phyloP scores from a whole-genome alignment of 129 eudicot genomes.

The Apium graveolens region DNA sequence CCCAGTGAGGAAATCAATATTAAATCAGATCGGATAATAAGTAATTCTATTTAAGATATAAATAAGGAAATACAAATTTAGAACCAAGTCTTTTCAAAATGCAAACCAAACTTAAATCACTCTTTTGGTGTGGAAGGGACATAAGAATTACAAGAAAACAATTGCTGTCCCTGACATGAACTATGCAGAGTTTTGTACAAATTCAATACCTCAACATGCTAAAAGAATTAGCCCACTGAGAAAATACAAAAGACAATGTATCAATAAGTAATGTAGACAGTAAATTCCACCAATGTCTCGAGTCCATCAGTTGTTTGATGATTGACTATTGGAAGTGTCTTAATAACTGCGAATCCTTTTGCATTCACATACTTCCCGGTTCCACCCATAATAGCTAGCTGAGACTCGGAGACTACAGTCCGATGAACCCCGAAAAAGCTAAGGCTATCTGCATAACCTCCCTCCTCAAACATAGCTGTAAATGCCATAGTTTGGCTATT shows the following conservation, averaged over 20 bases:
- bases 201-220: neutral
- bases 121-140: neutral
- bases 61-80: too few species aligned
- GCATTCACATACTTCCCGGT: slow-evolving; percentile 76
- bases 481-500: slow-evolving; percentile 69
- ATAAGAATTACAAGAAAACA: neutral
- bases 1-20: too few species aligned
- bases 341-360: slow-evolving; percentile 51
- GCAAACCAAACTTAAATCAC: neutral
- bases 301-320: slow-evolving; percentile 62
- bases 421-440: slow-evolving; percentile 71
- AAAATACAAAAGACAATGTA: neutral
- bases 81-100: too few species aligned
- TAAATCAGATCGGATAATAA: too few species aligned
- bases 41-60: too few species aligned
- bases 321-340: slow-evolving; percentile 39
- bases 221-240: neutral
- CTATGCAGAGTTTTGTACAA: neutral
- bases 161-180: neutral
- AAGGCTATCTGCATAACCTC: slow-evolving; percentile 54
- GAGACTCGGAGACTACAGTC: slow-evolving; percentile 60
- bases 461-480: slow-evolving; percentile 53
- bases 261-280: slow-evolving; percentile 59
- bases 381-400: slow-evolving; percentile 79
- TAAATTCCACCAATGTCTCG: slow-evolving; percentile 53